Evolutionary conservation across 2,329 filamentous ascomycete genomes (phyloP).

Genomic region (Xylaria arbuscula): DNA sequence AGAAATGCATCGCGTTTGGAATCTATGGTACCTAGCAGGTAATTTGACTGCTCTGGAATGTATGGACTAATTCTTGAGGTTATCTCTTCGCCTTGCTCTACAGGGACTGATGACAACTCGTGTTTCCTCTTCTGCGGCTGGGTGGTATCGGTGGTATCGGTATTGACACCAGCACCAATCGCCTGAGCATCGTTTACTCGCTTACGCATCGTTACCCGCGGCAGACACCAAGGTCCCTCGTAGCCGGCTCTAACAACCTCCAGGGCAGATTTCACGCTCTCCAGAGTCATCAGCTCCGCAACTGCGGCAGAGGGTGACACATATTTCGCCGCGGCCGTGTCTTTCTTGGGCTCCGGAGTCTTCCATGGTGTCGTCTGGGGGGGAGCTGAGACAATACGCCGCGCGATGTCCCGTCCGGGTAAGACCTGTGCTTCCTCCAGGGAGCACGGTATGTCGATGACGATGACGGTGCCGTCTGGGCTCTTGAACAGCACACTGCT

Average conservation of each 20-base stretch:
- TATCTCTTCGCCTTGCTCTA: conserved; percentile 16
- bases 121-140: conserved; percentile 37
- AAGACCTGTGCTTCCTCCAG: conserved; percentile 73
- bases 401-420: conserved; percentile 51
- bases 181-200: conserved; percentile 9
- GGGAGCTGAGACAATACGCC: conserved; percentile 59
- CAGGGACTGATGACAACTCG: conserved; percentile 1
- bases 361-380: conserved; percentile 59
- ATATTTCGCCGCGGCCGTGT: conserved; percentile 49
- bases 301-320: conserved; percentile 60
- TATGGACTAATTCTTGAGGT: conserved; percentile 33
- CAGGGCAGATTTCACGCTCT: conserved; percentile 59
- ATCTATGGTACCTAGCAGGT: conserved; percentile 62
- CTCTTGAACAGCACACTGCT: conserved; percentile 66
- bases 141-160: conserved; percentile 15
- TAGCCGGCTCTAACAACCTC: conserved; percentile 50
- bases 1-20: conserved; percentile 56
- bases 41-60: conserved; percentile 57
- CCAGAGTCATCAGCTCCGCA: conserved; percentile 65
- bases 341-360: conserved; percentile 65
- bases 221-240: conserved; percentile 59
- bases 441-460: conserved; percentile 77
- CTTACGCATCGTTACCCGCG: conserved; percentile 49
- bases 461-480: conserved; percentile 59
- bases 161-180: neutral